These are phyloP conservation scores for Fusarium tanahbumbuense DNA, from an alignment of 2,329 filamentous ascomycete species.

Conservation along the genomic window DNA sequence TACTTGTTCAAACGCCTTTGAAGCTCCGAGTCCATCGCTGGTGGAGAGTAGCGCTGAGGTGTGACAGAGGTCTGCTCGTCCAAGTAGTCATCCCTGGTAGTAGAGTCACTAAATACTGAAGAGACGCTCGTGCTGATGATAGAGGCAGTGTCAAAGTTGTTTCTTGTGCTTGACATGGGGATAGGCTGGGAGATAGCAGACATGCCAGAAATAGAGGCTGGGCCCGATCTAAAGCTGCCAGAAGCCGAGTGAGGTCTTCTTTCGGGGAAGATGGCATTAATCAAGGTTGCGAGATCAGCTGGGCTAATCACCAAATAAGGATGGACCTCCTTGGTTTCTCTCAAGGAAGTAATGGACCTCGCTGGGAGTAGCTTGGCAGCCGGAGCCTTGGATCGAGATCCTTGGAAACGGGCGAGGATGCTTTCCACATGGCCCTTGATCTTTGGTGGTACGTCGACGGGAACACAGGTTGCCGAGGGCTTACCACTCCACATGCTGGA, in stretches of 20 bases:
- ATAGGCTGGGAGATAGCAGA: constrained; percentile 75
- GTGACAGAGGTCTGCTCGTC: constrained; percentile 65
- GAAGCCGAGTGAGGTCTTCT: constrained; percentile 72
- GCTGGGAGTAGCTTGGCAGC: constrained; percentile 74
- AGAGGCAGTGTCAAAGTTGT: constrained; percentile 74
- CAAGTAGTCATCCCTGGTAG: constrained; percentile 71
- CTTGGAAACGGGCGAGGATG: constrained; percentile 73
- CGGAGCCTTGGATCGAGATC: constrained; percentile 60
- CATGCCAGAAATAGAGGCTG: constrained; percentile 74
- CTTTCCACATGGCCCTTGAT: constrained; percentile 77
- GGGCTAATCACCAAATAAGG: constrained; percentile 84
- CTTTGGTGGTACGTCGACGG: constrained; percentile 65
- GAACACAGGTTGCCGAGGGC: constrained; percentile 64
- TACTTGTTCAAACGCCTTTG: constrained; percentile 63
- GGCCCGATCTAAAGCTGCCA: constrained; percentile 73
- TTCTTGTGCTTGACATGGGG: constrained; percentile 68
- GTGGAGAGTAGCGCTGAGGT: constrained; percentile 67
- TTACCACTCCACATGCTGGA: constrained; percentile 81
- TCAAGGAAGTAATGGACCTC: constrained; percentile 76
- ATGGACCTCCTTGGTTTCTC: constrained; percentile 82
- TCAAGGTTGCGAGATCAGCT: constrained; percentile 80
- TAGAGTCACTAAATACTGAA: constrained; percentile 78
- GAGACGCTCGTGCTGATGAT: constrained; percentile 78
- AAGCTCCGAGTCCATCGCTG: constrained; percentile 58
- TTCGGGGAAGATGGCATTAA: constrained; percentile 87